Evolutionary conservation across 1,284 basidiomycete species (phyloP).

Genomic region (Peniophora sp.): DNA sequence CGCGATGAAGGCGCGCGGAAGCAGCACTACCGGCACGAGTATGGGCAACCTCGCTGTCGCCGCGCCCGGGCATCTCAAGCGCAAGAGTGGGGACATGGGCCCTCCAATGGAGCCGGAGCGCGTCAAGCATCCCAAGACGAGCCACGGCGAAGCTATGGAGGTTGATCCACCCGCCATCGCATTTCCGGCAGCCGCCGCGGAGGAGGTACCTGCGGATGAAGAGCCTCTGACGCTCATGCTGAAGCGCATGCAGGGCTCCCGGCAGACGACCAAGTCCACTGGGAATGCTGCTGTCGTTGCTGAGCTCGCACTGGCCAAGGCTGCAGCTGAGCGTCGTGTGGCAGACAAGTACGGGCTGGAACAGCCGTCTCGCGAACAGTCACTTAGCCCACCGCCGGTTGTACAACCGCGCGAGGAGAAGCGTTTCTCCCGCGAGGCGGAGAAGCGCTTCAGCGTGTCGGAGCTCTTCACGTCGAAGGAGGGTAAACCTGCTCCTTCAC

Average conservation of each 20-base stretch:
- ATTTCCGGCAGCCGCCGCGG: no score
- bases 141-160: constrained; percentile 12
- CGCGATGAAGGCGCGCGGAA: constrained; percentile 44
- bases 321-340: constrained; percentile 62
- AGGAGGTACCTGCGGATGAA: no score
- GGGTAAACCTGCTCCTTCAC: constrained; percentile 11
- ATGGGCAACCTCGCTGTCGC: no score
- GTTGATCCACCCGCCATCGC: background rate
- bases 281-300: constrained; percentile 44
- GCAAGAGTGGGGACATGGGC: constrained; percentile 59
- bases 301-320: constrained; percentile 61
- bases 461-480: constrained; percentile 11
- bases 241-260: no score
- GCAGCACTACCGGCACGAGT: constrained; percentile 7
- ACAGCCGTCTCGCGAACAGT: background rate
- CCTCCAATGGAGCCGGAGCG: constrained; percentile 2
- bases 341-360: constrained; percentile 28
- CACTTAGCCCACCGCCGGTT: constrained; percentile 2
- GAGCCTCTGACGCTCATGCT: no score
- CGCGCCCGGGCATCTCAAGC: constrained; percentile 29
- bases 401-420: background rate
- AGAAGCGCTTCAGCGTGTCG: constrained; percentile 10
- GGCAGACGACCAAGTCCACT: constrained; percentile 37
- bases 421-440: background rate
- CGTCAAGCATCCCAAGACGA: background rate